These are phyloP conservation scores for Aspergillus viridinutans DNA, from an alignment of 2,329 filamentous ascomycete species.

Conservation along the genomic window DNA sequence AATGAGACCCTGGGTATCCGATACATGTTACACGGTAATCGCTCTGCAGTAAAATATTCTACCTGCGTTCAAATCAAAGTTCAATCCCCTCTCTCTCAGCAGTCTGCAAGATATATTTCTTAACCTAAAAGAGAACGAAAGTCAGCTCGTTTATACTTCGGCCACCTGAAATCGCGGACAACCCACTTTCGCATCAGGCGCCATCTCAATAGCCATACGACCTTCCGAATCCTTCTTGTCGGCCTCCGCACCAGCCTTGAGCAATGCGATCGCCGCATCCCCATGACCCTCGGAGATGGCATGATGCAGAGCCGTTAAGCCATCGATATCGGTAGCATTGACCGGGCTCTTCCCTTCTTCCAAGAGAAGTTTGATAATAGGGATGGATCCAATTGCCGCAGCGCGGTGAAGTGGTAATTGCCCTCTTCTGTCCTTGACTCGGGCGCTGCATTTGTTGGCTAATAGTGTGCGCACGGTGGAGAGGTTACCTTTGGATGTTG, in stretches of 20 bases:
- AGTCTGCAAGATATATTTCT: slow-evolving; percentile 69
- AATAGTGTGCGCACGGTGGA: slow-evolving; percentile 77
- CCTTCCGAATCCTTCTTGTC: slow-evolving; percentile 73
- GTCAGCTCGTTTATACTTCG: slow-evolving; percentile 3
- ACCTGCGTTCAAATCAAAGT: slow-evolving; percentile 23
- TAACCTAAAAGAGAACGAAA: slow-evolving; percentile 50
- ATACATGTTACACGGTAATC: neutral
- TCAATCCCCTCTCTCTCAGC: slow-evolving; percentile 84
- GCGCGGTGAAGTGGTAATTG: slow-evolving; percentile 89
- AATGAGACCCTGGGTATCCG: slow-evolving; percentile 5
- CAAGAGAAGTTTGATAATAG: slow-evolving; percentile 76
- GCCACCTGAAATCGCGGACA: neutral
- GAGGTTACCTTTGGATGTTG: slow-evolving; percentile 83
- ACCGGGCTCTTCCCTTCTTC: slow-evolving; percentile 71
- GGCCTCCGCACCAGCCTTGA: slow-evolving; percentile 80
- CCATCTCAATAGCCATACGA: slow-evolving; percentile 69
- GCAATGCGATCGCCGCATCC: slow-evolving; percentile 74
- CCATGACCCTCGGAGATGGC: slow-evolving; percentile 58
- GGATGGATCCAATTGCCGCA: slow-evolving; percentile 82
- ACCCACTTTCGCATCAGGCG: slow-evolving; percentile 77
- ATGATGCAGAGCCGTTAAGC: slow-evolving; percentile 87
- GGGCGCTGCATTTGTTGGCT: slow-evolving; percentile 67
- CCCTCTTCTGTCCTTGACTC: slow-evolving; percentile 79
- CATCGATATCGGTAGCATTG: slow-evolving; percentile 75
- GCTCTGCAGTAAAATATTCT: neutral